These are phyloP conservation scores for Fusarium pseudoanthophilum DNA, from an alignment of 2,329 filamentous ascomycete species.

Conservation along the genomic window DNA sequence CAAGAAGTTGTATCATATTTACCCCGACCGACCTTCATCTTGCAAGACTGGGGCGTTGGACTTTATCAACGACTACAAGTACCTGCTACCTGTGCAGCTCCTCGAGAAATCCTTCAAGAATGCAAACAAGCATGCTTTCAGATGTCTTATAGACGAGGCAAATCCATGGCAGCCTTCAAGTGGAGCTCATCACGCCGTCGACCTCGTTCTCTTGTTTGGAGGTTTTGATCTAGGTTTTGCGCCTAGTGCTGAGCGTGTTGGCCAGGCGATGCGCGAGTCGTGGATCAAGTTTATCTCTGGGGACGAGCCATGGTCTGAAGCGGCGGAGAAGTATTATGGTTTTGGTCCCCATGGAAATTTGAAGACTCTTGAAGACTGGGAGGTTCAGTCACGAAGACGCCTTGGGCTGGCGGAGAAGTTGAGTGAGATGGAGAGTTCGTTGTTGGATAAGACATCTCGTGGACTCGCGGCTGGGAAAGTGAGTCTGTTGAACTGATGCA, in stretches of 20 bases:
- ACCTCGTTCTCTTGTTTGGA: slow-evolving; percentile 57
- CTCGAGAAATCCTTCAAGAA: neutral
- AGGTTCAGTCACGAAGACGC: neutral
- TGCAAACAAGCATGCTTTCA: slow-evolving; percentile 50
- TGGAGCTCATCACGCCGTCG: slow-evolving; percentile 59
- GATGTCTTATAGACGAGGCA: slow-evolving; percentile 56
- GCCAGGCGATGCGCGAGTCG: slow-evolving; percentile 51
- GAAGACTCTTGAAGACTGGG: slow-evolving; percentile 47
- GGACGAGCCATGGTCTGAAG: slow-evolving; percentile 49
- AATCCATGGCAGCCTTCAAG: slow-evolving; percentile 60
- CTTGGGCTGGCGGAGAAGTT: slow-evolving; percentile 23
- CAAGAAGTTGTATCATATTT: slow-evolving; percentile 55
- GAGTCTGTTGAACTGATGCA: slow-evolving; percentile 50
- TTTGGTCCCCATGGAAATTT: slow-evolving; percentile 54
- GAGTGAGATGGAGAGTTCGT: slow-evolving; percentile 39
- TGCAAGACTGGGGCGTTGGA: slow-evolving; percentile 54
- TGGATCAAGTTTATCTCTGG: slow-evolving; percentile 55
- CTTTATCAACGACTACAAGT: slow-evolving; percentile 50
- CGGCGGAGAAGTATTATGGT: neutral
- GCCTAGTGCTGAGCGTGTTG: slow-evolving; percentile 47
- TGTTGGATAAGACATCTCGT: slow-evolving; percentile 42
- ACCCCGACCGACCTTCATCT: slow-evolving; percentile 51
- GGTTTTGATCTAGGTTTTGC: slow-evolving; percentile 52
- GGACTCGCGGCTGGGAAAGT: slow-evolving; percentile 50
- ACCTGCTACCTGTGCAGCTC: slow-evolving; percentile 41